Evolutionary conservation across 2,329 filamentous ascomycete genomes (phyloP).

Genomic region (Chaetomium sp.): DNA sequence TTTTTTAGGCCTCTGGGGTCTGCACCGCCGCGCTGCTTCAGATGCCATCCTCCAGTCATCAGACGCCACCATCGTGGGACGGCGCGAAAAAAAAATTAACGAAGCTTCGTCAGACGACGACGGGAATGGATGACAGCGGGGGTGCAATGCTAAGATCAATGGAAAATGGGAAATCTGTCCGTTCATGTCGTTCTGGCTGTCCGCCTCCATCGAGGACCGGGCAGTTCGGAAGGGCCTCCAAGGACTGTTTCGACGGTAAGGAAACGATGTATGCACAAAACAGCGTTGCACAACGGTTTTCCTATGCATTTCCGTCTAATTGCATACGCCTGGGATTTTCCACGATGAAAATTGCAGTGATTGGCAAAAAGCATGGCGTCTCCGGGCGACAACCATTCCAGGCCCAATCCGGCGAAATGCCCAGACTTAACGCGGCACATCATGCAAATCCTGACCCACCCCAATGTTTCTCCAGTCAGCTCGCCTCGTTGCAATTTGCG

Average conservation of each 20-base stretch:
- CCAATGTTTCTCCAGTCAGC: constrained; percentile 6
- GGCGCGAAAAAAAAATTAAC: not conserved
- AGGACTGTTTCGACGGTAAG: no score
- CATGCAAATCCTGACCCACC: constrained; percentile 19
- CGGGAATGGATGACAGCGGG: no score
- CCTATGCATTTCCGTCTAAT: not conserved
- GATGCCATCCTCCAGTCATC: constrained; percentile 1
- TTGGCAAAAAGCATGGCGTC: not conserved
- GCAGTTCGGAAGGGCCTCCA: no score
- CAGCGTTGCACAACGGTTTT: no score
- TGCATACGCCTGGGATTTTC: not conserved
- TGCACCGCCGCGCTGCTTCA: constrained; percentile 16
- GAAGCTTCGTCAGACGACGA: not conserved
- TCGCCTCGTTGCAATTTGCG: constrained; percentile 12
- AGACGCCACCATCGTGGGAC: not conserved
- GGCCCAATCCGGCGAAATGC: constrained; percentile 8
- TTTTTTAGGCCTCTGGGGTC: constrained; percentile 20
- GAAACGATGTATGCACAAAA: no score
- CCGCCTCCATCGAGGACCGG: no score
- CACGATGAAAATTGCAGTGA: not conserved
- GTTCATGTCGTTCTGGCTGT: no score
- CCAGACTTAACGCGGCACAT: constrained; percentile 22
- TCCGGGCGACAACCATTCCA: constrained; percentile 16
- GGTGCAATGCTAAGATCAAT: no score
- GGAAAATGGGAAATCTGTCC: no score